Evolutionary conservation across 805 yeast species (phyloP), one percentile per base, ranked within the genome.

Genomic region (Candida montana): DNA sequence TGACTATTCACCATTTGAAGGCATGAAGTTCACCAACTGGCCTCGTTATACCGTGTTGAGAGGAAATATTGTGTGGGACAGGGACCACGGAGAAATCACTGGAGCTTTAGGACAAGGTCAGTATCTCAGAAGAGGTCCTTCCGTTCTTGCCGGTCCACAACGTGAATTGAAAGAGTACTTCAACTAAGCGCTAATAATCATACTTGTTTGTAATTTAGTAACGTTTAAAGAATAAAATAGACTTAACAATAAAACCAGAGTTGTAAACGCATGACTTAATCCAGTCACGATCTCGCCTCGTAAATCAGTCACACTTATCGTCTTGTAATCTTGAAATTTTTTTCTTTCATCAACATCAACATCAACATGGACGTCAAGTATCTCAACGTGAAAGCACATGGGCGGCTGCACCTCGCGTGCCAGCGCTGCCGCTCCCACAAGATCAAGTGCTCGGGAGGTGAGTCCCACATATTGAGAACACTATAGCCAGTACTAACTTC

Each of bases 31-130:
- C 43, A 59, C 62, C 26, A 71, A 71, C 46, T 71, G 75, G 75
- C 75, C 76, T n/a, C 55, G 70, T 34, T 68, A 55, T 40, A 69
- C 74, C 1, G 48, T 69, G 10, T 50, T 67, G 18, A 60, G 71
- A 41, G 74, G 74, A 3, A 27, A 54, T 2, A 46, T 64, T 9
- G 59, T 59, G 6, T 69, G 63, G 51, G 53, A 55, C 19, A 46
- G 57, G 27, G 57, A 53, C 30, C 41, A 46, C 30, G 59, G 50
- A 17, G 57, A 55, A 26, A 37, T 55, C 13, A 24, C 37, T 1
- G 53, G 48, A 12, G 32, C 38, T 4, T 46, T 46, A 15, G 53
- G 51, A n/a, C 26, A 16, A 28, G 66, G 66, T 1, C 27, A 40
- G 11, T 62, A 54, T 41, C 29, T 61, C 30, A 57, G 53, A 33